Evolutionary conservation across 2,329 filamentous ascomycete genomes (phyloP).

Genomic region (Ascochyta lentis): DNA sequence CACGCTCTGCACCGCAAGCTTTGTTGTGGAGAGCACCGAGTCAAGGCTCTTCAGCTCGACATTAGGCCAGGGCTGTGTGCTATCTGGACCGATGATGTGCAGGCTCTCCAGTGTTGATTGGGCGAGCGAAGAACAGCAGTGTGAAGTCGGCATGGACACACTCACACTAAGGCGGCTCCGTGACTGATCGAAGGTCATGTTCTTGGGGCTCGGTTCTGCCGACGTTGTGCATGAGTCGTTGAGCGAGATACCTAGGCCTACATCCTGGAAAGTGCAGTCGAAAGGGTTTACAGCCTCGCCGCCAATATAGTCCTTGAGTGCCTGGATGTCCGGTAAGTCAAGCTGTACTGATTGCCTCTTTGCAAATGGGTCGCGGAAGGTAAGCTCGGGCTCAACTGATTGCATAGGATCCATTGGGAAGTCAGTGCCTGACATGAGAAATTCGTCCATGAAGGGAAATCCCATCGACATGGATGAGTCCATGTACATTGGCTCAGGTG

Average conservation of each 20-base stretch:
- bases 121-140: slow-evolving; percentile 41
- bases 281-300: slow-evolving; percentile 31
- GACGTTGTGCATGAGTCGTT: slow-evolving; percentile 16
- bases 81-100: slow-evolving; percentile 30
- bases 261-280: slow-evolving; percentile 29
- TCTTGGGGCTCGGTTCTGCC: slow-evolving; percentile 25
- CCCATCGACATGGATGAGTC: slow-evolving; percentile 22
- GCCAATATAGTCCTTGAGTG: slow-evolving; percentile 36
- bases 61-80: slow-evolving; percentile 19
- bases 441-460: slow-evolving; percentile 34
- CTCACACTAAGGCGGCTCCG: slow-evolving; percentile 24
- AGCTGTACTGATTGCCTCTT: slow-evolving; percentile 35
- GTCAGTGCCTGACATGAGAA: slow-evolving; percentile 22
- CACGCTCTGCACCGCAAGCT: slow-evolving; percentile 36
- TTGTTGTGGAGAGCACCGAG: slow-evolving; percentile 37
- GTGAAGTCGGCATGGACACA: slow-evolving; percentile 30
- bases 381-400: slow-evolving; percentile 30
- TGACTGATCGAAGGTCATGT: slow-evolving; percentile 18
- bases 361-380: slow-evolving; percentile 38
- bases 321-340: slow-evolving; percentile 34
- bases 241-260: slow-evolving; percentile 24
- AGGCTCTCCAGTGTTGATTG: slow-evolving; percentile 42
- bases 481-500: slow-evolving; percentile 35
- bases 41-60: slow-evolving; percentile 35
- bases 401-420: slow-evolving; percentile 26